Evolutionary conservation across 192 early-diverging fungal genomes (phyloP), one percentile per base, ranked within the genome.

Genomic region (Gorgonomyces haynaldii): DNA sequence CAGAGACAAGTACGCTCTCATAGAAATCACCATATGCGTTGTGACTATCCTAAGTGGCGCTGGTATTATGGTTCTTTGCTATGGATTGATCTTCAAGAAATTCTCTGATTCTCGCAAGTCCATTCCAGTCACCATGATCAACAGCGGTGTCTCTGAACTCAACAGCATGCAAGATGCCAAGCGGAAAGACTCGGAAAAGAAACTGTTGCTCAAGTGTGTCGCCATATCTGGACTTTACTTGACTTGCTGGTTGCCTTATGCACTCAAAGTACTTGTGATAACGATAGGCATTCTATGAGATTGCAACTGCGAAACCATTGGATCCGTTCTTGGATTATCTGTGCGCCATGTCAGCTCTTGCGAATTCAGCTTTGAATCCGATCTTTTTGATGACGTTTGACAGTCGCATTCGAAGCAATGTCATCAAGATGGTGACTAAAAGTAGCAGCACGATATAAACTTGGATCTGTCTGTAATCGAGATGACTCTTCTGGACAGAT

Each of bases 361-460:
- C 29, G 3, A 46, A 46, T 15, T 30, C 27, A 10, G 45, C 45
- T 8, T 4, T 30, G 2, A 46, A 46, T 35, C 45, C 24, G 2
- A 15, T 30, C 0, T 22, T 46, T n/a, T 20, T 46, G 27, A 13
- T 34, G 10, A 15, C 32, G 32, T 34, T 34, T 34, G 32, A 34
- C 32, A 34, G 20, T 1, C 28, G 45, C n/a, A 30, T 46, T 10
- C 26, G 32, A 46, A 3, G 17, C 10, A 46, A 30, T 35, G 45
- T 46, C 20, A 19, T 32, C 20, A 29, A 46, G 20, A 46, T 46
- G 44, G 5, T 46, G 26, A 22, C 17, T n/a, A n/a, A n/a, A n/a
- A n/a, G n/a, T n/a, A n/a, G n/a, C n/a, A n/a, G n/a, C n/a, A n/a
- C n/a, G n/a, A n/a, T n/a, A n/a, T n/a, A n/a, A n/a, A n/a, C n/a